phyloP scores from a whole-genome alignment of 2,329 filamentous ascomycete species.

The Tympanopsis confertula region DNA sequence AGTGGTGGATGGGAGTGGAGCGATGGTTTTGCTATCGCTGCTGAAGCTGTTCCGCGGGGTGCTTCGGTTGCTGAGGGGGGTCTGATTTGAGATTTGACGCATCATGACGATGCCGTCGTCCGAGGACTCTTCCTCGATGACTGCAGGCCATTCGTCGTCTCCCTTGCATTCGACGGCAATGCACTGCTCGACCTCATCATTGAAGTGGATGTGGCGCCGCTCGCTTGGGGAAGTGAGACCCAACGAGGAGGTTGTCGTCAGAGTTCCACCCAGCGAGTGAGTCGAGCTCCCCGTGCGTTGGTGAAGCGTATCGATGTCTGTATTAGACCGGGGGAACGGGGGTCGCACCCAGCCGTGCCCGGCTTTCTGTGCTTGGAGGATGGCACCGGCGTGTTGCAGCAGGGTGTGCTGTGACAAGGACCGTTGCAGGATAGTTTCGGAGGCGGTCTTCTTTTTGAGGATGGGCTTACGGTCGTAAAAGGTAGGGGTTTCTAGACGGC shows the following conservation, averaged over 20 bases:
- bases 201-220: conserved; percentile 51
- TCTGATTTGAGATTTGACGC: conserved; percentile 18
- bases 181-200: conserved; percentile 54
- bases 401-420: conserved; percentile 51
- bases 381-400: conserved; percentile 49
- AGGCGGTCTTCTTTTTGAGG: conserved; percentile 54
- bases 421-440: conserved; percentile 51
- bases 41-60: conserved; percentile 38
- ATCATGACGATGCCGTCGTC: neutral
- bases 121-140: conserved; percentile 20
- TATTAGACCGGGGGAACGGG: too few relatives aligned
- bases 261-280: conserved; percentile 23
- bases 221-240: conserved; percentile 40
- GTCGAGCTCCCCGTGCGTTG: too few relatives aligned
- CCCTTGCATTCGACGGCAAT: conserved; percentile 52
- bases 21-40: conserved; percentile 46
- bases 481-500: conserved; percentile 41
- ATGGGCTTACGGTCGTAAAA: conserved; percentile 49
- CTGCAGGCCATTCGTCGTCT: conserved; percentile 21
- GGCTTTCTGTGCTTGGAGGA: conserved; percentile 44
- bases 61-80: conserved; percentile 19
- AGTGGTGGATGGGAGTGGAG: conserved; percentile 49
- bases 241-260: conserved; percentile 36
- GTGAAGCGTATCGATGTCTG: neutral
- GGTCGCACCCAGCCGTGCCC: conserved; percentile 7